phyloP scores from a whole-genome alignment of 257 asterid species.

The Thymus mandschuricus region DNA sequence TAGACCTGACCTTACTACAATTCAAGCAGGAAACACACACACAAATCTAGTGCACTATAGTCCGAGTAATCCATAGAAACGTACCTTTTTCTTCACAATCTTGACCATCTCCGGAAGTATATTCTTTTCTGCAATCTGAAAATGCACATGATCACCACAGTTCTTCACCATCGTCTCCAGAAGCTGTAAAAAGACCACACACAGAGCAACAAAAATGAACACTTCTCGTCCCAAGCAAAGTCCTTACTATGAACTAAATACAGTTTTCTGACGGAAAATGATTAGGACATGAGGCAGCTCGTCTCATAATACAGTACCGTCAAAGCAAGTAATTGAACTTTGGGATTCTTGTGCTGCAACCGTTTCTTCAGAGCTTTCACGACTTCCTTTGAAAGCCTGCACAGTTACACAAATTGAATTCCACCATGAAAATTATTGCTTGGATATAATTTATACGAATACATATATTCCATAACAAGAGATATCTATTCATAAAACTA shows the following conservation, averaged over 20 bases:
- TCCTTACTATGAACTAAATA: not conserved
- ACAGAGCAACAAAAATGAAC: slow-evolving; percentile 13
- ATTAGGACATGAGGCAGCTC: not conserved
- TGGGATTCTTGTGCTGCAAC: slow-evolving; percentile 92
- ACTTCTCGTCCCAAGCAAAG: not conserved
- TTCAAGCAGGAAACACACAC: slow-evolving; percentile 13
- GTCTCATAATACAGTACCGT: slow-evolving; percentile 86
- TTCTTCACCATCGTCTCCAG: slow-evolving; percentile 97
- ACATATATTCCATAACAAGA: not conserved
- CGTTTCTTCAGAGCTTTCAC: slow-evolving; percentile 89
- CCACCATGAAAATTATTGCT: slow-evolving; percentile 23
- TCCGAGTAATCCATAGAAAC: slow-evolving; percentile 22
- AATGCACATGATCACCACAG: slow-evolving; percentile 92
- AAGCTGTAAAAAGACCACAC: slow-evolving; percentile 51
- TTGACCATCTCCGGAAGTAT: slow-evolving; percentile 91
- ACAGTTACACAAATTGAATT: slow-evolving; percentile 21
- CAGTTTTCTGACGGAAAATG: slow-evolving; percentile 9
- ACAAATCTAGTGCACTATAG: slow-evolving; percentile 1
- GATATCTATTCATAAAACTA: not conserved
- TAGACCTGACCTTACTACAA: not conserved
- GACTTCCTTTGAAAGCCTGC: slow-evolving; percentile 80
- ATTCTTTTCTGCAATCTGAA: slow-evolving; percentile 85
- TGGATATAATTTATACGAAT: not conserved
- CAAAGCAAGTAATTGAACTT: slow-evolving; percentile 85
- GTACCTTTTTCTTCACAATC: slow-evolving; percentile 83